Evolutionary conservation across 148 eudicot genomes (phyloP).

Genomic region (Nyssa sinensis): DNA sequence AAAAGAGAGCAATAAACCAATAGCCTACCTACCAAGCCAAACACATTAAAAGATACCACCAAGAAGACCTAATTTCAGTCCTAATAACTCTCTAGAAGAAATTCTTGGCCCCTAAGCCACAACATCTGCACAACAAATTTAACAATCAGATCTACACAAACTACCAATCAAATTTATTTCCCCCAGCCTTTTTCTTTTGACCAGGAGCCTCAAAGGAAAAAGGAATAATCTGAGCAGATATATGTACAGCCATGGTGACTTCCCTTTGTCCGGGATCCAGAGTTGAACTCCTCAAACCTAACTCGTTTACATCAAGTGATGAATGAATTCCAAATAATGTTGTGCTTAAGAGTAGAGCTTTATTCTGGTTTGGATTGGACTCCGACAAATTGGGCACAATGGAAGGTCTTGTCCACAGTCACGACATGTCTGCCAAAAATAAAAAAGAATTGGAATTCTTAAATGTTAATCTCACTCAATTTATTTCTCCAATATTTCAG

Average conservation of each 20-base stretch:
- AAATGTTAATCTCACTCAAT: not conserved
- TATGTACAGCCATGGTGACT: not conserved
- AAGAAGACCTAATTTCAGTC: not conserved
- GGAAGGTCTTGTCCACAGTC: slow-evolving; percentile 78
- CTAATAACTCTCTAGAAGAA: no score
- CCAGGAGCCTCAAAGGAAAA: not conserved
- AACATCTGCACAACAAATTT: no score
- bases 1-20: no score
- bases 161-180: no score
- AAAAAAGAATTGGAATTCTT: not conserved
- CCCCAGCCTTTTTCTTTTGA: not conserved
- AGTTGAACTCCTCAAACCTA: no score
- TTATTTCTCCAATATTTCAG: no score
- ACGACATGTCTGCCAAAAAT: slow-evolving; percentile 61
- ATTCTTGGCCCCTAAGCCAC: not conserved
- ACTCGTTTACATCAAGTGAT: no score
- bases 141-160: no score
- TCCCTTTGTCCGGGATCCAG: no score
- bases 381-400: slow-evolving; percentile 77
- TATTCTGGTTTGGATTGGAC: slow-evolving; percentile 67
- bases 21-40: no score
- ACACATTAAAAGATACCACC: not conserved
- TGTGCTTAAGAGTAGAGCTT: slow-evolving; percentile 66
- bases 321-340: not conserved
- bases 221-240: not conserved